A percentile compares a stretch with the other conserved stretches of the same genome.
These are phyloP conservation scores for Neonectria faginata DNA, from an alignment of 2,329 filamentous ascomycete species.

Conservation along the genomic window DNA sequence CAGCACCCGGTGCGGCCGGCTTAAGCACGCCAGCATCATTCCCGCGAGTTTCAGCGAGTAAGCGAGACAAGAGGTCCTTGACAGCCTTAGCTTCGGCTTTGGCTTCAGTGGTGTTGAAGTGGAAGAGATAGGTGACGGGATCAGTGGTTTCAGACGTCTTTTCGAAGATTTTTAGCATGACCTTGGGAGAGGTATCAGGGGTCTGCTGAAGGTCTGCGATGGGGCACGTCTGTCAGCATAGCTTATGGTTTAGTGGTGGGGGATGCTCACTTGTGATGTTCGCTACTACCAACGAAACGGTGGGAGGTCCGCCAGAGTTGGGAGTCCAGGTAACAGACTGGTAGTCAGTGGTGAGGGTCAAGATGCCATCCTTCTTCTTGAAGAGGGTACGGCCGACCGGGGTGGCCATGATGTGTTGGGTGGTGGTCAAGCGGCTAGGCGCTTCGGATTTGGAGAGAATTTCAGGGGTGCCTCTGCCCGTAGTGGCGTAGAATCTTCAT, in stretches of 20 bases:
- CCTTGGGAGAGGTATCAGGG: slow-evolving; percentile 86
- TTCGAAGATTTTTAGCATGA: slow-evolving; percentile 92
- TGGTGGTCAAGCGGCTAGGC: neutral
- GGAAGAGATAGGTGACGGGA: slow-evolving; percentile 82
- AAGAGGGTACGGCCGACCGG: slow-evolving; percentile 79
- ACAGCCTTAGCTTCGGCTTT: slow-evolving; percentile 86
- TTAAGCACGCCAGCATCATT: slow-evolving; percentile 64
- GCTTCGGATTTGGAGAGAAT: neutral
- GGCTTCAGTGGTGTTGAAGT: slow-evolving; percentile 85
- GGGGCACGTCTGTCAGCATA: slow-evolving; percentile 10
- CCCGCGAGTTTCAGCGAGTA: slow-evolving; percentile 77
- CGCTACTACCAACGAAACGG: slow-evolving; percentile 76
- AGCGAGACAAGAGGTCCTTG: slow-evolving; percentile 82
- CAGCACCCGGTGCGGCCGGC: slow-evolving; percentile 52
- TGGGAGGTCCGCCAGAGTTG: slow-evolving; percentile 70
- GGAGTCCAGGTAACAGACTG: slow-evolving; percentile 86
- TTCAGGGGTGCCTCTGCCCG: slow-evolving; percentile 17
- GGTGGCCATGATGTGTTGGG: slow-evolving; percentile 60
- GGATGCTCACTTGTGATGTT: slow-evolving; percentile 81
- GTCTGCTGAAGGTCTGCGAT: slow-evolving; percentile 90
- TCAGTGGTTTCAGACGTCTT: slow-evolving; percentile 70
- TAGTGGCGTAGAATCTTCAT: slow-evolving; percentile 18
- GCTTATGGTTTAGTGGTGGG: slow-evolving; percentile 15
- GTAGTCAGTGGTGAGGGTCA: slow-evolving; percentile 80
- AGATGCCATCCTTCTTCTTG: slow-evolving; percentile 94